Conservation (phyloP, 1,284 basidiomycete genomes). For the Anthracocystis walkeri region DNA sequence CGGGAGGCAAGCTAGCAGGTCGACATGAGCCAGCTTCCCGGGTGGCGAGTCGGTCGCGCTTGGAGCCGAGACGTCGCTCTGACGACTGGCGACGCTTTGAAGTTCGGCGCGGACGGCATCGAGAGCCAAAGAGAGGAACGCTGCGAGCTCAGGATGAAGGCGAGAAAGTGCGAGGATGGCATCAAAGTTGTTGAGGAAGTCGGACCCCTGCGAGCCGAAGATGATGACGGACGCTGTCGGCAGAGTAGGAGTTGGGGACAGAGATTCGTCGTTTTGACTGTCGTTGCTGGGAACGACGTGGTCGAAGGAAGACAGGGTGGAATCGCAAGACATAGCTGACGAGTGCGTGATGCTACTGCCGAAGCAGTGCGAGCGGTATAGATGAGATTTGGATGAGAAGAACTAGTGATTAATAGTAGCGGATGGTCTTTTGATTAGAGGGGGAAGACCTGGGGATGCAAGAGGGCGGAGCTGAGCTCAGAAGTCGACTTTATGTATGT, state of each 20-base stretch:
- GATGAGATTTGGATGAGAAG: neutral
- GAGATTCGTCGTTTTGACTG: neutral
- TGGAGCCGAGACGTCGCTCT: neutral
- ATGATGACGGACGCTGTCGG: slow-evolving; percentile 26
- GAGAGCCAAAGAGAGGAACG: slow-evolving; percentile 37
- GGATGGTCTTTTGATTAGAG: too few species aligned
- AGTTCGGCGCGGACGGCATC: slow-evolving; percentile 33
- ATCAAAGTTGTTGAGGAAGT: slow-evolving; percentile 37
- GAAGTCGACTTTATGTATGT: neutral
- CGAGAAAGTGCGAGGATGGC: slow-evolving; percentile 20
- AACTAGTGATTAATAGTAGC: too few species aligned
- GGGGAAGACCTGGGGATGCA: neutral
- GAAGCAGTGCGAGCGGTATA: neutral
- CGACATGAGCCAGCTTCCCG: slow-evolving; percentile 18
- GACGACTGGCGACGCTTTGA: slow-evolving; percentile 30
- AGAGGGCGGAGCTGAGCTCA: neutral
- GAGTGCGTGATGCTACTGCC: neutral
- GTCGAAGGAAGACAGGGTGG: slow-evolving; percentile 35
- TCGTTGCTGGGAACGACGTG: slow-evolving; percentile 8
- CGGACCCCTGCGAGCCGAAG: slow-evolving; percentile 49
- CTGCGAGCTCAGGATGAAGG: slow-evolving; percentile 21
- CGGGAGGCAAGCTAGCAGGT: slow-evolving; percentile 36
- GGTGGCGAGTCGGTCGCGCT: neutral
- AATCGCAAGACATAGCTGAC: slow-evolving; percentile 29
- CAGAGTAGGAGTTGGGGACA: neutral